A percentile compares a stretch with the other conserved stretches of the same genome.
Conservation (phyloP, 164 flowering plant species). For the Vitis riparia region DNA sequence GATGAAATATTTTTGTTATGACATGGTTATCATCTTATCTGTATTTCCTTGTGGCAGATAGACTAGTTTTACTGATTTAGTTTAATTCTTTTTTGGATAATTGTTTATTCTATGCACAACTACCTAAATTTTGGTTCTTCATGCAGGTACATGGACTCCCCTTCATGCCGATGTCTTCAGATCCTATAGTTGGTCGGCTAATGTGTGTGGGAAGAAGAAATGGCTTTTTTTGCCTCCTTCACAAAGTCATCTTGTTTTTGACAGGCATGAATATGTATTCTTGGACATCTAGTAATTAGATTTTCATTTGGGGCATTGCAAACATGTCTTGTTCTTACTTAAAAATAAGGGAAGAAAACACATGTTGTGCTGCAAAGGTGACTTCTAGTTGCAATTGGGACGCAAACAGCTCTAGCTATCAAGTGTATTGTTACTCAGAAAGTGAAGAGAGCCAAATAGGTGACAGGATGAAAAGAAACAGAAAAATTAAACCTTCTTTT, state of each 20-base stretch:
- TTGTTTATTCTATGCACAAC: neutral
- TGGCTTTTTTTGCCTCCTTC: conserved; percentile 87
- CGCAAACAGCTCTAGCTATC: too few species aligned
- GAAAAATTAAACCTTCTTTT: too few species aligned
- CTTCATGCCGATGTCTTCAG: conserved; percentile 98
- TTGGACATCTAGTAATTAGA: neutral
- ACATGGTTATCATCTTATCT: neutral
- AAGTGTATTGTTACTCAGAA: too few species aligned
- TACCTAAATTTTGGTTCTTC: neutral
- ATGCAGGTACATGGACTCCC: conserved; percentile 97
- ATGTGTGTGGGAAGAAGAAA: conserved; percentile 85
- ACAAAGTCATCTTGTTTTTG: conserved; percentile 78
- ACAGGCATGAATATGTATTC: conserved; percentile 49
- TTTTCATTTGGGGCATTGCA: neutral
- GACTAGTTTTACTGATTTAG: neutral
- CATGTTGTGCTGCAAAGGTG: too few species aligned
- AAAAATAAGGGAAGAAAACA: too few species aligned
- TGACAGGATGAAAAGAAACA: too few species aligned
- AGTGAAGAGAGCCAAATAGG: too few species aligned
- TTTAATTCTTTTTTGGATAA: neutral
- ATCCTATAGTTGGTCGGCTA: conserved; percentile 99
- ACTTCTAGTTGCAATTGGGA: too few species aligned
- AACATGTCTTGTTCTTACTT: neutral
- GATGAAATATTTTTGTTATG: conserved; percentile 10
- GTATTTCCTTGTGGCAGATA: neutral